Conservation (phyloP, 371 early-diverging fungal species). For the Rhizopus stolonifer region DNA sequence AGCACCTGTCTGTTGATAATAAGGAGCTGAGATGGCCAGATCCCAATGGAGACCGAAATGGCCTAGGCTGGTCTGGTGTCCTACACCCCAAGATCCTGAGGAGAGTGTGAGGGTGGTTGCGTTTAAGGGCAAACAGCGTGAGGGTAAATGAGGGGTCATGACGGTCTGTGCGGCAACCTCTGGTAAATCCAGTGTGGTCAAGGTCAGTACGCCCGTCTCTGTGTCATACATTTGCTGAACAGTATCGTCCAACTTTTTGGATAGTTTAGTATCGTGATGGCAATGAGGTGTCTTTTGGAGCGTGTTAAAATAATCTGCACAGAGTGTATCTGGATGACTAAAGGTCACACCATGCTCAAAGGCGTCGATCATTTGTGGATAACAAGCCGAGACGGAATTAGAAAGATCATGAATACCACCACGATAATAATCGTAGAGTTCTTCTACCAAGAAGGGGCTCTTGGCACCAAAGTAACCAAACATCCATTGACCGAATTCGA, state of each 20-base stretch:
- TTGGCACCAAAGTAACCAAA: slow-evolving; percentile 50
- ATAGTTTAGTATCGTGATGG: too few species aligned
- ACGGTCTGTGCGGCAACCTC: neutral
- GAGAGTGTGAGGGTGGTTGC: slow-evolving; percentile 43
- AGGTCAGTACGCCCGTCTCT: slow-evolving; percentile 16
- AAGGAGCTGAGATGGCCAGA: slow-evolving; percentile 76
- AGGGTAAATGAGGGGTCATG: neutral
- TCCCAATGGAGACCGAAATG: slow-evolving; percentile 62
- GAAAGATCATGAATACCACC: slow-evolving; percentile 75
- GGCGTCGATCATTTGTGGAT: slow-evolving; percentile 49
- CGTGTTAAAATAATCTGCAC: slow-evolving; percentile 36
- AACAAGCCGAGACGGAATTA: slow-evolving; percentile 64
- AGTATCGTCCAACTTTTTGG: neutral
- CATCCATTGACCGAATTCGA: slow-evolving; percentile 41
- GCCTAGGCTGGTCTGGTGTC: slow-evolving; percentile 62
- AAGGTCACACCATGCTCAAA: slow-evolving; percentile 44
- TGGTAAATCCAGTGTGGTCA: slow-evolving; percentile 3
- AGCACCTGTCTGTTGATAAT: slow-evolving; percentile 60
- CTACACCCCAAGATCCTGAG: slow-evolving; percentile 61
- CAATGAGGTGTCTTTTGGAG: neutral
- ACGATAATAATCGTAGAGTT: slow-evolving; percentile 66
- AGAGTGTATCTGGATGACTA: slow-evolving; percentile 20
- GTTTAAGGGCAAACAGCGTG: slow-evolving; percentile 1
- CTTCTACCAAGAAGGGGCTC: slow-evolving; percentile 73
- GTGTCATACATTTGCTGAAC: slow-evolving; percentile 16